These are phyloP conservation scores for Coffea canephora DNA, from an alignment of 257 asterid genomes.

Conservation along the genomic window DNA sequence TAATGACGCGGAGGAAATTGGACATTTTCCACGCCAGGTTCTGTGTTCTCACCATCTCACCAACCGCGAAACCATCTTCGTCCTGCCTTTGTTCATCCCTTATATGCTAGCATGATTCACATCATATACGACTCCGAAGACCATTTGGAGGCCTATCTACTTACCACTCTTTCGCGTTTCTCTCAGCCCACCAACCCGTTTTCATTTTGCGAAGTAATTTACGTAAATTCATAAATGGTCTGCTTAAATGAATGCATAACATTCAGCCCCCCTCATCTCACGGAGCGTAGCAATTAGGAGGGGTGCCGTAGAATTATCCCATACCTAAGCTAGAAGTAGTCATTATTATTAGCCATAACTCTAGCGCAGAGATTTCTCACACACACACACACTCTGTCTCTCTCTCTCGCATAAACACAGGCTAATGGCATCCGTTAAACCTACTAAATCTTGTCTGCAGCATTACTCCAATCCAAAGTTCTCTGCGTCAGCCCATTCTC, in stretches of 20 bases:
- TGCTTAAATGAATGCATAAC: neutral
- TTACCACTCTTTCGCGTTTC: neutral
- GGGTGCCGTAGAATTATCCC: no score
- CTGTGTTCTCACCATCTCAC: neutral
- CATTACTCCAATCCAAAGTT: conserved; percentile 17
- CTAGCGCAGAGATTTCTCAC: no score
- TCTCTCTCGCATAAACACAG: neutral
- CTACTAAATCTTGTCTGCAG: conserved; percentile 21
- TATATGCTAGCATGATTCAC: neutral
- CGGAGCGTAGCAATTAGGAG: no score
- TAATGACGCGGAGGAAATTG: neutral
- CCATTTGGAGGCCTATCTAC: neutral
- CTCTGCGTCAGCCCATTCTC: conserved; percentile 24
- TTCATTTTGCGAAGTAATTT: neutral
- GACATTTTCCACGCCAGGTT: neutral
- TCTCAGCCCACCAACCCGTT: neutral
- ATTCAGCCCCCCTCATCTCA: no score
- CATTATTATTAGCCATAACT: neutral
- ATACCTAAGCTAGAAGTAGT: neutral
- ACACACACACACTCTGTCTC: neutral
- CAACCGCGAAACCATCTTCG: neutral
- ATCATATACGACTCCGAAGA: no score
- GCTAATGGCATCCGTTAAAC: conserved; percentile 49
- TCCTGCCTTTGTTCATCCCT: neutral
- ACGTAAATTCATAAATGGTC: neutral